phyloP scores from a whole-genome alignment of 2,329 filamentous ascomycete species.

The Exophiala lecanii-corni region DNA sequence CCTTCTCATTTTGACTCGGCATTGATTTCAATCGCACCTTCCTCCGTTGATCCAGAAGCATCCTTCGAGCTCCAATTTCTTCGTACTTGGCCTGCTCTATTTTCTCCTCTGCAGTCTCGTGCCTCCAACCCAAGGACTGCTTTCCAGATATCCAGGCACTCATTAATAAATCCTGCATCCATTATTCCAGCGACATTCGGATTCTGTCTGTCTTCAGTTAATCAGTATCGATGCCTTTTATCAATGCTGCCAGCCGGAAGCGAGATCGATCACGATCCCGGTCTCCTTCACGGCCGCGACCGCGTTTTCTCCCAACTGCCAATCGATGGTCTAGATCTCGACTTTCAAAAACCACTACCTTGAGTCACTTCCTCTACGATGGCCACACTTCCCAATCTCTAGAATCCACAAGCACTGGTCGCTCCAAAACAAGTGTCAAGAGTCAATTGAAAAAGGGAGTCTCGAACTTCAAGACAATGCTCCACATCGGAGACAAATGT shows the following conservation, averaged over 20 bases:
- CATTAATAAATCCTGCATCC: background rate
- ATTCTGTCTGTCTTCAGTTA: background rate
- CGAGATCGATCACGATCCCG: conserved; percentile 2
- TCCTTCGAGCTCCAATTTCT: no score
- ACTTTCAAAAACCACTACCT: conserved; percentile 12
- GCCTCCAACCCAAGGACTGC: no score
- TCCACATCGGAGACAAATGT: conserved; percentile 10
- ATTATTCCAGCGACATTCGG: background rate
- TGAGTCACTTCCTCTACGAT: conserved; percentile 20
- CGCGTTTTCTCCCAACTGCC: background rate
- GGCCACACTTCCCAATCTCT: conserved; percentile 19
- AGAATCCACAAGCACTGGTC: conserved; percentile 19
- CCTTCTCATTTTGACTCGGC: no score
- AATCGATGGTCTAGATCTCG: conserved; percentile 5
- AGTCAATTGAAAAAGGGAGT: conserved; percentile 18
- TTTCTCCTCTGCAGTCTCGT: no score
- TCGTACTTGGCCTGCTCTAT: no score
- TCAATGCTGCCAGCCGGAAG: conserved; percentile 17
- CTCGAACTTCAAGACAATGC: conserved; percentile 18
- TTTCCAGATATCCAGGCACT: no score
- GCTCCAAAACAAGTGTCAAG: conserved; percentile 17
- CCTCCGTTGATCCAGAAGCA: no score
- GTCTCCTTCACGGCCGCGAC: conserved; percentile 1
- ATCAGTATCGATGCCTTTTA: conserved; percentile 15
- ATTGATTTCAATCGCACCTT: no score